Evolutionary conservation across 1,284 basidiomycete species (phyloP).

Genomic region (Pyrrhoderma lamaoense): DNA sequence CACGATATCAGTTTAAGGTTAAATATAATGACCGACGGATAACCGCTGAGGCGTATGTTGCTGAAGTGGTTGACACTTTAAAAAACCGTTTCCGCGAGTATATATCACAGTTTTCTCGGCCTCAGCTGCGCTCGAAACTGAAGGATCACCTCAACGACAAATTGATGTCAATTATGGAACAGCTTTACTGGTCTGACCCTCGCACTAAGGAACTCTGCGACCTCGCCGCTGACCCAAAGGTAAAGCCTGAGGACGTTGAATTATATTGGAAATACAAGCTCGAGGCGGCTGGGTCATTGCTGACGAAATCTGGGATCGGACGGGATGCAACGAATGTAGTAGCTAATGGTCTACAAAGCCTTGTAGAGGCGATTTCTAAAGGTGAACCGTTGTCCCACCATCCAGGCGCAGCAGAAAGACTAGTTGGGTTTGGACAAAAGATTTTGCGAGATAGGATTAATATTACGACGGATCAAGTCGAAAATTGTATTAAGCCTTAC

Average conservation of each 20-base stretch:
- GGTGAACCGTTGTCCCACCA: constrained; percentile 93
- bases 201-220: constrained; percentile 69
- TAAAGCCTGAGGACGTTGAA: constrained; percentile 77
- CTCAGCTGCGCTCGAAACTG: constrained; percentile 81
- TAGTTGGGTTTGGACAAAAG: constrained; percentile 86
- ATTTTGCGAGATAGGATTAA: constrained; percentile 90
- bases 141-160: constrained; percentile 93
- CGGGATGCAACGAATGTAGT: constrained; percentile 92
- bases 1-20: constrained; percentile 98
- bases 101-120: constrained; percentile 81
- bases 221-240: constrained; percentile 64
- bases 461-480: constrained; percentile 94
- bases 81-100: constrained; percentile 90
- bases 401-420: constrained; percentile 78
- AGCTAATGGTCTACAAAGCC: constrained; percentile 82
- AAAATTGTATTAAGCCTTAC: constrained; percentile 99
- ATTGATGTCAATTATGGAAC: constrained; percentile 94
- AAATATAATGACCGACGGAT: constrained; percentile 98
- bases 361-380: constrained; percentile 83
- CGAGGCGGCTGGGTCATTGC: constrained; percentile 82
- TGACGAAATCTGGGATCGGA: constrained; percentile 97
- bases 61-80: constrained; percentile 90
- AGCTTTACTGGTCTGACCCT: constrained; percentile 90
- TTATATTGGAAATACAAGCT: constrained; percentile 95
- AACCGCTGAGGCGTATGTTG: constrained; percentile 94